A percentile compares a stretch with the other conserved stretches of the same genome.
Conservation (phyloP, 345 rosid genomes). For the Linum trigynum region DNA sequence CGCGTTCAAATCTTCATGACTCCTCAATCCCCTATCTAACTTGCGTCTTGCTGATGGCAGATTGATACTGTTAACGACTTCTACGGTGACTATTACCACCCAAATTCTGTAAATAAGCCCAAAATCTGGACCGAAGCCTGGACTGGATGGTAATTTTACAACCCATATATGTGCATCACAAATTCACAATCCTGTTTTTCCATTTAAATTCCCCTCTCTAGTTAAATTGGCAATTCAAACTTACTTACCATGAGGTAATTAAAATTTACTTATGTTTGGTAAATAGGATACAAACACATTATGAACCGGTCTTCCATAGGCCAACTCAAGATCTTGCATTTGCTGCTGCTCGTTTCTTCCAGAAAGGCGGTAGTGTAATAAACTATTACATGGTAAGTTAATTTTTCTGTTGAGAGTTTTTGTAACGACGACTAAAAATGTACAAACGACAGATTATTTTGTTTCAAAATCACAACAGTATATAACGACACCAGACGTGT, state of each 20-base stretch:
- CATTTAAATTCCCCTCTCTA: too few relatives aligned
- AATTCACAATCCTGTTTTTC: not conserved
- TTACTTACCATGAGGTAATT: too few relatives aligned
- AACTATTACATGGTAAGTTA: conserved; percentile 17
- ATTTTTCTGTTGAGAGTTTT: not conserved
- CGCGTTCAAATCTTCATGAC: too few relatives aligned
- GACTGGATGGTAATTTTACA: conserved; percentile 2
- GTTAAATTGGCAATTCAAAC: too few relatives aligned
- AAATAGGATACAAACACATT: too few relatives aligned
- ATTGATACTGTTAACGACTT: conserved; percentile 17
- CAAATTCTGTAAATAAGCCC: conserved; percentile 5
- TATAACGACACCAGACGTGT: too few relatives aligned
- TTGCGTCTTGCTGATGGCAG: not conserved
- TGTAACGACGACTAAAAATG: not conserved
- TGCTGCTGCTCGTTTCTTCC: conserved; percentile 15
- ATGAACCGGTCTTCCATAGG: not conserved
- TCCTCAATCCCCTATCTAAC: not conserved
- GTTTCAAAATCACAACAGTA: too few relatives aligned
- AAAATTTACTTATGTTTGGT: too few relatives aligned
- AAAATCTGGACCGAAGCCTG: conserved; percentile 1
- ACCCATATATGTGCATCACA: not conserved
- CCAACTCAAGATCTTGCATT: conserved; percentile 18
- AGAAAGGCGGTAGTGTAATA: conserved; percentile 6
- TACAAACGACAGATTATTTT: not conserved
- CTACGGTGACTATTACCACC: not conserved